Conservation (phyloP, 139 green algal genomes). For the Closterium sp. region DNA sequence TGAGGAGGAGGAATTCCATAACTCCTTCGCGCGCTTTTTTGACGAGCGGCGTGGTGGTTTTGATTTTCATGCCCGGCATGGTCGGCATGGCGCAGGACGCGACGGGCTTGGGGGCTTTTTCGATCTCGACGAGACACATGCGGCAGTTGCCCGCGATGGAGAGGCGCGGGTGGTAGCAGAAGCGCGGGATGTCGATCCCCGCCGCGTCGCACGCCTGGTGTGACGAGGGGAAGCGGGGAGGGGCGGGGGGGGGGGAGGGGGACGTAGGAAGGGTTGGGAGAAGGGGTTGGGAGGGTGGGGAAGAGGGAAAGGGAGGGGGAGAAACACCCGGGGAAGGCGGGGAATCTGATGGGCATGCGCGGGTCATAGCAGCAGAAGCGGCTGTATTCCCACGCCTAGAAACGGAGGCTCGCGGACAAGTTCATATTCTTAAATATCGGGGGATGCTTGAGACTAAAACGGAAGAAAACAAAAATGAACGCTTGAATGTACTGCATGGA, state of each 20-base stretch:
- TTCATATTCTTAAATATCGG: no score
- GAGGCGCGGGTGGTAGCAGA: constrained; percentile 95
- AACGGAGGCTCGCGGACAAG: neutral
- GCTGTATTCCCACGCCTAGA: constrained; percentile 85
- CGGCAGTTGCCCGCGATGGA: constrained; percentile 98
- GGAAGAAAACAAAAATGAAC: neutral
- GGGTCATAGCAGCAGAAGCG: constrained; percentile 98
- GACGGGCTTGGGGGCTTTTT: constrained; percentile 95
- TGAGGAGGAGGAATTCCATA: constrained; percentile 99
- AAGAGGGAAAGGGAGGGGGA: neutral
- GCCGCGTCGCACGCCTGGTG: constrained; percentile 84
- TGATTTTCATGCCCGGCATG: constrained; percentile 94
- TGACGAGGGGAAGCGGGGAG: neutral
- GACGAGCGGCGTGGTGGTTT: constrained; percentile 71
- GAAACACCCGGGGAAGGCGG: neutral
- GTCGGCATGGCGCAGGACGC: constrained; percentile 97
- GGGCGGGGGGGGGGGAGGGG: neutral
- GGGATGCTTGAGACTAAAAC: no score
- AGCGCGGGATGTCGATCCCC: constrained; percentile 93
- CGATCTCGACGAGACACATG: constrained; percentile 99
- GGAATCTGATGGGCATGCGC: constrained; percentile 77
- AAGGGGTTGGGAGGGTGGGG: neutral
- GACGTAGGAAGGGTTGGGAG: neutral
- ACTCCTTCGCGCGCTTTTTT: constrained; percentile 98
- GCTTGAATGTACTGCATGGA: no score